A percentile compares a stretch with the other conserved stretches of the same genome.
phyloP scores from a whole-genome alignment of 208 protist species.

The Leptomonas seymouri region DNA sequence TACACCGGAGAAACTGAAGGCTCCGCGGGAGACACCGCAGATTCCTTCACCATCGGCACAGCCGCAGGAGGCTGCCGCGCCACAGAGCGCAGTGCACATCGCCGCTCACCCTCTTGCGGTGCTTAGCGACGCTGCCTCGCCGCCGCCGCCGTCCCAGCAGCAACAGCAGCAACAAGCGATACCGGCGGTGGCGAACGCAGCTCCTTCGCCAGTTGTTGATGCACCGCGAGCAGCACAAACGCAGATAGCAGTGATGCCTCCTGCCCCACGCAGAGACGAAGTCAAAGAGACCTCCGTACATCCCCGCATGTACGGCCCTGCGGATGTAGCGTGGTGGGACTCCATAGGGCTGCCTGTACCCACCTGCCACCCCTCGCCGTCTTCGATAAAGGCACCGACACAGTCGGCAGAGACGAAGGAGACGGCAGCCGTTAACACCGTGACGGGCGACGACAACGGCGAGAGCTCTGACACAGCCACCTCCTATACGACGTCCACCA shows the following conservation, averaged over 20 bases:
- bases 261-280: neutral
- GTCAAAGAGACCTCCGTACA: neutral
- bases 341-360: constrained; percentile 4
- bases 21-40: neutral
- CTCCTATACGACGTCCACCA: constrained; percentile 69
- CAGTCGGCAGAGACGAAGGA: neutral
- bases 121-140: too few relatives aligned
- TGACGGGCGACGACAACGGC: constrained; percentile 35
- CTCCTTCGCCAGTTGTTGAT: neutral
- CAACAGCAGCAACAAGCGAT: too few relatives aligned
- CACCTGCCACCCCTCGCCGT: neutral
- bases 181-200: neutral
- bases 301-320: constrained; percentile 39
- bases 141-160: too few relatives aligned
- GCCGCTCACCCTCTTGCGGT: too few relatives aligned
- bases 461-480: constrained; percentile 59
- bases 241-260: neutral
- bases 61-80: too few relatives aligned
- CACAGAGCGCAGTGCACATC: neutral
- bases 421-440: neutral
- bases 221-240: neutral
- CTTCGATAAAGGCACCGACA: neutral
- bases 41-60: neutral
- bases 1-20: constrained; percentile 22
- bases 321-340: constrained; percentile 81